Evolutionary conservation across 2,329 filamentous ascomycete species (phyloP).

Genomic region (Biscogniauxia sp.): DNA sequence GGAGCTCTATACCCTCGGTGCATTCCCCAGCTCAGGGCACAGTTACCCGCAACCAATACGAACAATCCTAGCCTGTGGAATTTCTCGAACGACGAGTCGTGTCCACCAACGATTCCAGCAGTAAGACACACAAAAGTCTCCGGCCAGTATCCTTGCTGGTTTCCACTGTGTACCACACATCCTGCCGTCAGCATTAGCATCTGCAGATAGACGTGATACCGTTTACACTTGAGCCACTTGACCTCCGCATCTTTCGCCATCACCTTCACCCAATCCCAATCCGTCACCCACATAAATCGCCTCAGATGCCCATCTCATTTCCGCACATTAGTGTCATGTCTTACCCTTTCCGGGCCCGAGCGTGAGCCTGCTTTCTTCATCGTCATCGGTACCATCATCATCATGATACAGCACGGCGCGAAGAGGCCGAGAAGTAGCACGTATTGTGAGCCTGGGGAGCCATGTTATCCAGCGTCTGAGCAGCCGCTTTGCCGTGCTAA

Average conservation of each 20-base stretch:
- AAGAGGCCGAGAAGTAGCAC: neutral
- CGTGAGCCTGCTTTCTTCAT: slow-evolving; percentile 2
- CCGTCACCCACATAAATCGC: slow-evolving; percentile 15
- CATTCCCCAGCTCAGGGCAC: neutral
- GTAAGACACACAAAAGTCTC: slow-evolving; percentile 16
- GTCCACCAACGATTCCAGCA: slow-evolving; percentile 6
- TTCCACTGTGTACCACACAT: slow-evolving; percentile 24
- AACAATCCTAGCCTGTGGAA: neutral
- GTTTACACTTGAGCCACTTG: slow-evolving; percentile 21
- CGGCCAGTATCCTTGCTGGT: slow-evolving; percentile 18
- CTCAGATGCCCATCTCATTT: slow-evolving; percentile 15
- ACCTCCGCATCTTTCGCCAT: slow-evolving; percentile 16
- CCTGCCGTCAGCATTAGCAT: slow-evolving; percentile 24
- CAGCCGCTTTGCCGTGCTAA: neutral
- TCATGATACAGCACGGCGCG: slow-evolving; percentile 15
- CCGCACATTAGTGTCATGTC: slow-evolving; percentile 16
- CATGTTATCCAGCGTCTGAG: neutral
- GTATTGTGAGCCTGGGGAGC: neutral
- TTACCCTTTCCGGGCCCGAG: slow-evolving; percentile 1
- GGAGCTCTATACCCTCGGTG: slow-evolving; percentile 3
- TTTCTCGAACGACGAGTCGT: slow-evolving; percentile 8
- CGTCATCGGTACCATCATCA: neutral
- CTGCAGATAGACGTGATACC: slow-evolving; percentile 23
- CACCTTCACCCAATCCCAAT: slow-evolving; percentile 14
- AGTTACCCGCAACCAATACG: neutral